A percentile compares a stretch with the other conserved stretches of the same genome.
Evolutionary conservation across 768 basidiomycete species (phyloP).

Genomic region (Tylopilus sp.): DNA sequence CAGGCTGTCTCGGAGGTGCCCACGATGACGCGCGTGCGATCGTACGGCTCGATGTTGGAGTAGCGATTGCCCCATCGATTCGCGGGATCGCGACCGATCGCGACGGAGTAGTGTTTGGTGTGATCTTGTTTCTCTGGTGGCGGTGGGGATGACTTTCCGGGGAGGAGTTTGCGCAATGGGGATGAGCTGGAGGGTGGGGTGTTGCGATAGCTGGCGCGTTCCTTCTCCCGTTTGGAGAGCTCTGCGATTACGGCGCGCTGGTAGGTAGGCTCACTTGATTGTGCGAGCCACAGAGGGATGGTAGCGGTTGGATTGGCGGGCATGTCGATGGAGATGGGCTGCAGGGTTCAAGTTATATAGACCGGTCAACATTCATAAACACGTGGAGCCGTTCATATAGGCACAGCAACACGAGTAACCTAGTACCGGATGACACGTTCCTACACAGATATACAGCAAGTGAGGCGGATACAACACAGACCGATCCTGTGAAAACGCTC

Average conservation of each 20-base stretch:
- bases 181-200: conserved; percentile 7
- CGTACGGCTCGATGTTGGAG: conserved; percentile 70
- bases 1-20: conserved; percentile 21
- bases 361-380: too few species aligned
- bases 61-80: conserved; percentile 66
- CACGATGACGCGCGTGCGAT: conserved; percentile 72
- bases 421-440: conserved; percentile 6
- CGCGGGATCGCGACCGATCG: conserved; percentile 42
- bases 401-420: too few species aligned
- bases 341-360: background rate
- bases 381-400: too few species aligned
- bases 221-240: conserved; percentile 38
- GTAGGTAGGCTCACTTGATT: conserved; percentile 7
- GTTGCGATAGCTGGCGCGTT: conserved; percentile 31
- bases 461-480: too few species aligned
- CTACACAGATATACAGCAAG: conserved; percentile 14
- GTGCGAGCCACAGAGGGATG: conserved; percentile 17
- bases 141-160: conserved; percentile 4
- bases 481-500: too few species aligned
- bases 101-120: conserved; percentile 53
- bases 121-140: conserved; percentile 18
- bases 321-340: conserved; percentile 10
- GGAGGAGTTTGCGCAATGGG: conserved; percentile 3
- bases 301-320: background rate
- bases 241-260: conserved; percentile 32